phyloP scores from a whole-genome alignment of 2,329 filamentous ascomycete species.

The Stagonosporopsis tanaceti region DNA sequence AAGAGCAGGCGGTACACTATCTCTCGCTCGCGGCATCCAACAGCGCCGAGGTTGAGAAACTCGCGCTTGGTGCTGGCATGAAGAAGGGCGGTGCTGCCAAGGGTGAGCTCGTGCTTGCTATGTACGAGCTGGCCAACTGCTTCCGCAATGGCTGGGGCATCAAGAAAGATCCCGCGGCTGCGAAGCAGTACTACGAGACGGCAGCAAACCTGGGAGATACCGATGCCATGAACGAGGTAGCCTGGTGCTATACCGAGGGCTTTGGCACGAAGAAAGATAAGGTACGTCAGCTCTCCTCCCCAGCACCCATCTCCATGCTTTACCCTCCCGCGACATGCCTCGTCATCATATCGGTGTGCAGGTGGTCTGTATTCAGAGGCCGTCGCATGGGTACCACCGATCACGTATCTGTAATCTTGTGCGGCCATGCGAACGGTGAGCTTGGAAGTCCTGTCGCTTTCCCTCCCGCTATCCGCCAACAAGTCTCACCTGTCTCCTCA shows the following conservation, averaged over 20 bases:
- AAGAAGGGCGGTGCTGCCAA: constrained; percentile 95
- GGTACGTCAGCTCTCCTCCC: constrained; percentile 66
- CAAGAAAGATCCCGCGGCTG: constrained; percentile 82
- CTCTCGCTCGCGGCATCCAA: constrained; percentile 90
- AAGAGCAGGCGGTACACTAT: constrained; percentile 78
- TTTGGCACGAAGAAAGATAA: constrained; percentile 98
- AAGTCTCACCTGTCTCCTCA: constrained; percentile 12
- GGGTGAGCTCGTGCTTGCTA: constrained; percentile 93
- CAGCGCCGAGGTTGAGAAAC: constrained; percentile 83
- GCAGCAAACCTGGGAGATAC: constrained; percentile 95
- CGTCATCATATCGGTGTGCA: constrained; percentile 7
- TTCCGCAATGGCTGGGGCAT: constrained; percentile 97
- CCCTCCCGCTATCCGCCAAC: constrained; percentile 14
- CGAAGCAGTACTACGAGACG: constrained; percentile 93
- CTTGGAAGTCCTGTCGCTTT: constrained; percentile 25
- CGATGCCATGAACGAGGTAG: constrained; percentile 97
- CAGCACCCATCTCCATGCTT: constrained; percentile 7
- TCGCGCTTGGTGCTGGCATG: constrained; percentile 84
- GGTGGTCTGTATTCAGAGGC: constrained; percentile 7
- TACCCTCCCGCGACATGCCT: neutral
- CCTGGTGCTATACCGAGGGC: constrained; percentile 96
- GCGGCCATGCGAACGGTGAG: constrained; percentile 34
- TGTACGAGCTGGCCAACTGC: constrained; percentile 91
- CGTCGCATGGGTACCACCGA: constrained; percentile 34
- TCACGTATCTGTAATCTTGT: constrained; percentile 18